These are phyloP conservation scores for Xerocomellus dryophilus DNA, from an alignment of 768 basidiomycete genomes.

Conservation along the genomic window DNA sequence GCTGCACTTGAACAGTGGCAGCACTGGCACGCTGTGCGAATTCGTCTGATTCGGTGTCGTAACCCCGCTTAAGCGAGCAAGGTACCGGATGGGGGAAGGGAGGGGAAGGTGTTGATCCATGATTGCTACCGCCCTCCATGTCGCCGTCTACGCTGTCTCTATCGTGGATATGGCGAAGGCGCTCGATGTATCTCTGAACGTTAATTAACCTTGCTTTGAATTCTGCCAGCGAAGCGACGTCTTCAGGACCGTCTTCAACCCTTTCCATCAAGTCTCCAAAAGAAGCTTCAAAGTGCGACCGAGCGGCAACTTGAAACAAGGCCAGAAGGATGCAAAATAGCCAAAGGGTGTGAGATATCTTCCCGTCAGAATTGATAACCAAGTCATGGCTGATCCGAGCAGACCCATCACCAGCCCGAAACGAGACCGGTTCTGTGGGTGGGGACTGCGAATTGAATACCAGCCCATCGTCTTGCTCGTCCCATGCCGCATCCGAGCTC, in stretches of 20 bases:
- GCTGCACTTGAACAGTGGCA: neutral
- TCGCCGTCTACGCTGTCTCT: conserved; percentile 16
- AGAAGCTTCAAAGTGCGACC: conserved; percentile 9
- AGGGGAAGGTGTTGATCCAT: conserved; percentile 19
- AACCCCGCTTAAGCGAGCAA: conserved; percentile 11
- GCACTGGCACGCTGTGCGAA: conserved; percentile 8
- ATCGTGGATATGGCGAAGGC: conserved; percentile 16
- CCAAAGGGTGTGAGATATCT: conserved; percentile 51
- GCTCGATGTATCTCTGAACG: conserved; percentile 23
- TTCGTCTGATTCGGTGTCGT: conserved; percentile 18
- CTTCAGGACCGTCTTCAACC: conserved; percentile 14
- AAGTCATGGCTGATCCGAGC: conserved; percentile 24
- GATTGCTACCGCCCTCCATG: conserved; percentile 21
- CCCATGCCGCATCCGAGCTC: conserved; percentile 25
- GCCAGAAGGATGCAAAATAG: conserved; percentile 37
- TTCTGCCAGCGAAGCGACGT: conserved; percentile 13
- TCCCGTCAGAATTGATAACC: conserved; percentile 49
- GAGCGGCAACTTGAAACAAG: conserved; percentile 10
- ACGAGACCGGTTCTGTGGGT: conserved; percentile 7
- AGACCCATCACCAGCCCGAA: conserved; percentile 14
- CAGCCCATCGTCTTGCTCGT: conserved; percentile 23
- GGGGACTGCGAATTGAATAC: conserved; percentile 28
- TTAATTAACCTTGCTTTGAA: conserved; percentile 26
- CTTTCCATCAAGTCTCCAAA: conserved; percentile 15
- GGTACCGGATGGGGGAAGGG: conserved; percentile 23